Evolutionary conservation across 1,284 basidiomycete genomes (phyloP).

Genomic region (Irpex lacteus): DNA sequence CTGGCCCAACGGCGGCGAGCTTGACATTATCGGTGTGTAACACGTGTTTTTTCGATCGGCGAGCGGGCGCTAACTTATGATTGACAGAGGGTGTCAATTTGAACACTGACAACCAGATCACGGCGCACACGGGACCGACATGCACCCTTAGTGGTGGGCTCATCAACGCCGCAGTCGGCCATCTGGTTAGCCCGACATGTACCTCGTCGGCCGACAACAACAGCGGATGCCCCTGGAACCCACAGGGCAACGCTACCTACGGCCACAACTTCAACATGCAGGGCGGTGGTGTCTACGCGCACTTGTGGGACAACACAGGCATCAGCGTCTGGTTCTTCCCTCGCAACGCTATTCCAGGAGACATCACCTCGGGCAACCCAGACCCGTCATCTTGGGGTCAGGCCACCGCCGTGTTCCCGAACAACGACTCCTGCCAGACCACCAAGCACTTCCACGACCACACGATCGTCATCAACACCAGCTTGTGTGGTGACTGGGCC

Average conservation of each 20-base stretch:
- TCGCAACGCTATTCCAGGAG: conserved; percentile 62
- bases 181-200: conserved; percentile 42
- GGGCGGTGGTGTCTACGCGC: conserved; percentile 75
- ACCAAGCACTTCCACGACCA: conserved; percentile 69
- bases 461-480: conserved; percentile 55
- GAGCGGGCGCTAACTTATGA: neutral
- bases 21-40: conserved; percentile 31
- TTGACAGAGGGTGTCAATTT: conserved; percentile 57
- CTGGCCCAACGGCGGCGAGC: conserved; percentile 67
- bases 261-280: conserved; percentile 68
- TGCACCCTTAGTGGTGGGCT: conserved; percentile 43
- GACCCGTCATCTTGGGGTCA: conserved; percentile 65
- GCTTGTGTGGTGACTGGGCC: conserved; percentile 70
- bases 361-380: conserved; percentile 59
- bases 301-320: conserved; percentile 64
- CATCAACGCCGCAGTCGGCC: conserved; percentile 31
- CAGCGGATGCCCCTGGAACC: conserved; percentile 65
- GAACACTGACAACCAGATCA: conserved; percentile 60
- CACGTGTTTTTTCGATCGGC: neutral
- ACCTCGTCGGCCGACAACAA: conserved; percentile 48
- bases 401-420: conserved; percentile 66
- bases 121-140: conserved; percentile 57
- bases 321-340: conserved; percentile 81
- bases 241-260: conserved; percentile 52
- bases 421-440: conserved; percentile 58